These are phyloP conservation scores for Thielaviopsis euricoi DNA, from an alignment of 2,329 filamentous ascomycete genomes.

Conservation along the genomic window DNA sequence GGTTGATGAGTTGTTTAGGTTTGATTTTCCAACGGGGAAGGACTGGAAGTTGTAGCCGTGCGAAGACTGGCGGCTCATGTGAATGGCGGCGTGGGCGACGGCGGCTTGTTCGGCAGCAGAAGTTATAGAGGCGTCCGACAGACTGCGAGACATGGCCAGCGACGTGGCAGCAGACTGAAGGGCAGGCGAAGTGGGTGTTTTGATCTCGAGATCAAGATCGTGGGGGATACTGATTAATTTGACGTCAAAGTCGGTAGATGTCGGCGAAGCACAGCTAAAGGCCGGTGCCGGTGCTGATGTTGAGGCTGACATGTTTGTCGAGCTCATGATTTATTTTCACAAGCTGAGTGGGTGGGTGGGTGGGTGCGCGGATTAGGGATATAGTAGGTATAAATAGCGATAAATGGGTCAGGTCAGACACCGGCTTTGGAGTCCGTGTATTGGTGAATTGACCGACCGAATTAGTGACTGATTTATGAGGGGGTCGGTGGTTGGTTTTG, in stretches of 20 bases:
- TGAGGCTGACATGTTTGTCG: neutral
- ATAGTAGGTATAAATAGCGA: neutral
- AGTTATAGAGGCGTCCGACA: constrained; percentile 29
- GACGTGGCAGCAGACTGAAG: constrained; percentile 10
- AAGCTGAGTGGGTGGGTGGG: neutral
- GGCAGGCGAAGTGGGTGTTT: constrained; percentile 9
- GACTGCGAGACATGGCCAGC: constrained; percentile 9
- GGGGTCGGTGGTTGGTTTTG: no score
- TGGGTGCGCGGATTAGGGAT: neutral
- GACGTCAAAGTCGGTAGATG: neutral
- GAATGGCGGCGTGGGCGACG: constrained; percentile 9
- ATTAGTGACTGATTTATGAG: no score
- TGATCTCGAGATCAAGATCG: constrained; percentile 2
- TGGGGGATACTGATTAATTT: neutral
- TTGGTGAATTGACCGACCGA: neutral
- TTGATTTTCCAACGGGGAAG: constrained; percentile 3
- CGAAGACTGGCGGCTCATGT: constrained; percentile 9
- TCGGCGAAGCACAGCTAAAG: neutral
- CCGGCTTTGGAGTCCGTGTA: neutral
- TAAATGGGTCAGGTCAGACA: neutral
- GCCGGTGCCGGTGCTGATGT: neutral
- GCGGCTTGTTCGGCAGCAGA: constrained; percentile 43
- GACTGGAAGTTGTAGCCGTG: constrained; percentile 10
- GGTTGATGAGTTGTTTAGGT: neutral
- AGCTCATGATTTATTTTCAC: no score